Conservation (phyloP, 192 early-diverging fungal genomes). For the Gamsiella multidivaricata region DNA sequence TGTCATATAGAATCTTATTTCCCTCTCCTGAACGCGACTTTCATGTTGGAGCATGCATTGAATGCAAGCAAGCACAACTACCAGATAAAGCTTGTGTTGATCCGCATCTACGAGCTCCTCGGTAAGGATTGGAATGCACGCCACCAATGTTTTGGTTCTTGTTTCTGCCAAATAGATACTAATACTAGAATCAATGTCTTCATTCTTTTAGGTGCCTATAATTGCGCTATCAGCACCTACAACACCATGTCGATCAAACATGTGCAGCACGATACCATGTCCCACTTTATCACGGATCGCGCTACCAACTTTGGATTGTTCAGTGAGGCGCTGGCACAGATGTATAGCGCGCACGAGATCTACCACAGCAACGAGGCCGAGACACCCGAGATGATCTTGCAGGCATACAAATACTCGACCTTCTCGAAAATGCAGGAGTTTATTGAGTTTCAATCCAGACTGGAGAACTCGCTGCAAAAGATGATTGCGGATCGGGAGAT, state of each 20-base stretch:
- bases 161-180: no score
- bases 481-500: slow-evolving; percentile 73
- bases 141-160: no score
- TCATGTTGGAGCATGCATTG: slow-evolving; percentile 81
- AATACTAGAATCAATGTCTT: no score
- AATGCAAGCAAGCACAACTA: slow-evolving; percentile 82
- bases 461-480: slow-evolving; percentile 81
- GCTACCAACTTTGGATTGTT: slow-evolving; percentile 62
- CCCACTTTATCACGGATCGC: slow-evolving; percentile 75
- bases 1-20: slow-evolving; percentile 39
- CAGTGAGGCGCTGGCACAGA: slow-evolving; percentile 60
- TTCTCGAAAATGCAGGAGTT: slow-evolving; percentile 94
- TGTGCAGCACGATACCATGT: slow-evolving; percentile 91
- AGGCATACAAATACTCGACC: slow-evolving; percentile 85
- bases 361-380: slow-evolving; percentile 82
- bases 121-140: slow-evolving; percentile 65
- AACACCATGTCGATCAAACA: slow-evolving; percentile 88
- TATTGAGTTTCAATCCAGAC: slow-evolving; percentile 78
- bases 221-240: slow-evolving; percentile 70
- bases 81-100: slow-evolving; percentile 87
- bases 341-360: slow-evolving; percentile 75
- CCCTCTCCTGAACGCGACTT: slow-evolving; percentile 60
- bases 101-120: slow-evolving; percentile 81
- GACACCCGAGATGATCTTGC: slow-evolving; percentile 89
- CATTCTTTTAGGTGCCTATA: slow-evolving; percentile 60